Conservation (phyloP, 768 basidiomycete species). For the Dendrothele bispora region DNA sequence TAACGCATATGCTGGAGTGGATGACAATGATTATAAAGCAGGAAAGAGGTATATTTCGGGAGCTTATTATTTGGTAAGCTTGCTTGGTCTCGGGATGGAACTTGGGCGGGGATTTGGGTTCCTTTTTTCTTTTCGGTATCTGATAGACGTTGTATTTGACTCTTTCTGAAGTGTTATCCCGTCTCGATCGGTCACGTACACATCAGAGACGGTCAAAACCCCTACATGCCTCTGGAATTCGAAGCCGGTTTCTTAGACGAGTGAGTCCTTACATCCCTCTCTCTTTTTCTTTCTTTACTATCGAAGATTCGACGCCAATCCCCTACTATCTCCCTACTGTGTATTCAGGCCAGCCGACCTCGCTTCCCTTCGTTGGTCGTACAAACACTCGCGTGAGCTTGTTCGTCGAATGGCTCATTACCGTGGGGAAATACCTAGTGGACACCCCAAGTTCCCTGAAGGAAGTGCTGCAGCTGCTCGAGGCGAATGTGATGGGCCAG, state of each 20-base stretch:
- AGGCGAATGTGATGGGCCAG: too few relatives aligned
- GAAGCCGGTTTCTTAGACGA: slow-evolving; percentile 1
- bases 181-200: background rate
- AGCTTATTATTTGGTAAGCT: too few relatives aligned
- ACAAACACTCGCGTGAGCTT: slow-evolving; percentile 26
- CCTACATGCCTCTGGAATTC: background rate
- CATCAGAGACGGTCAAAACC: background rate
- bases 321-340: slow-evolving; percentile 7
- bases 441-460: slow-evolving; percentile 18
- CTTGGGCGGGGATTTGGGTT: too few relatives aligned
- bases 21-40: too few relatives aligned
- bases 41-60: too few relatives aligned
- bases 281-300: too few relatives aligned
- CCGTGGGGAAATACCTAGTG: slow-evolving; percentile 16
- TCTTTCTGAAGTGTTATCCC: slow-evolving; percentile 3
- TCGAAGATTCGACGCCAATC: background rate
- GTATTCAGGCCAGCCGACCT: slow-evolving; percentile 18
- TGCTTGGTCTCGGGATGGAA: too few relatives aligned
- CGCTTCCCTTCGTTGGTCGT: slow-evolving; percentile 22
- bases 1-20: too few relatives aligned
- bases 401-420: slow-evolving; percentile 35
- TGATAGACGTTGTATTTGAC: too few relatives aligned
- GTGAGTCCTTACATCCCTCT: background rate
- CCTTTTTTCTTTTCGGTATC: too few relatives aligned
- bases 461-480: too few relatives aligned